These are phyloP conservation scores for Amylostereum areolatum DNA, from an alignment of 1,284 basidiomycete species.

Conservation along the genomic window DNA sequence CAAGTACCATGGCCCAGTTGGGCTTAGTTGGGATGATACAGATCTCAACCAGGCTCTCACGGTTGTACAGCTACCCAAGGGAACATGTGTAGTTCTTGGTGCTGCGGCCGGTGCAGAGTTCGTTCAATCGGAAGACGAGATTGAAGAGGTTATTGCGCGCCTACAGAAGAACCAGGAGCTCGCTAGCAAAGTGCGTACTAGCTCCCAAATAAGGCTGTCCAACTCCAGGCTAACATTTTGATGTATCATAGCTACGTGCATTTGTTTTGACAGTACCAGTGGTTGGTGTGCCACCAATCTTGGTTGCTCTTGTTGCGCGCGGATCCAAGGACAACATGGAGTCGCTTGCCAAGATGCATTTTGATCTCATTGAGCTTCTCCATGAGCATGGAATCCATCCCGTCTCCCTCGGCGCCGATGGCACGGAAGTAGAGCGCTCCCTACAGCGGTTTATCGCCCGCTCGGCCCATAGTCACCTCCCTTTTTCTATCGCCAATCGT, in stretches of 20 bases:
- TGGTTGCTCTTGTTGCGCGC: neutral
- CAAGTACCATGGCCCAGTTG: slow-evolving; percentile 12
- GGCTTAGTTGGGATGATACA: slow-evolving; percentile 17
- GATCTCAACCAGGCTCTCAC: slow-evolving; percentile 13
- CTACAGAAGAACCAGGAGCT: neutral
- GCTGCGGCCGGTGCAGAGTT: neutral
- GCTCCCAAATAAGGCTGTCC: no score
- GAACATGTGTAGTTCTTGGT: slow-evolving; percentile 5
- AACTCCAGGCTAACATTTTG: no score
- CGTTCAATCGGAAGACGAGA: neutral
- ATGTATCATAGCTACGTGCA: neutral
- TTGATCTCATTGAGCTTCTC: slow-evolving; percentile 2
- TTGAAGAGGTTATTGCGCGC: neutral
- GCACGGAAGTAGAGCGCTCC: slow-evolving; percentile 13
- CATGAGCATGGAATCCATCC: slow-evolving; percentile 9
- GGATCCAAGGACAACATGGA: neutral
- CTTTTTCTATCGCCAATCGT: neutral
- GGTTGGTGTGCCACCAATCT: neutral
- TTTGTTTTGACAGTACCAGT: neutral
- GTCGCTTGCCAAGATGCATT: neutral
- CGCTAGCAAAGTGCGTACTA: neutral
- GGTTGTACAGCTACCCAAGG: neutral
- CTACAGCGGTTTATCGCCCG: slow-evolving; percentile 2
- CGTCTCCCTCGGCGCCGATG: slow-evolving; percentile 12
- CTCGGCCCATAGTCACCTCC: neutral